Conservation (phyloP, 2,329 filamentous ascomycete species). For the Davidsoniella australis region DNA sequence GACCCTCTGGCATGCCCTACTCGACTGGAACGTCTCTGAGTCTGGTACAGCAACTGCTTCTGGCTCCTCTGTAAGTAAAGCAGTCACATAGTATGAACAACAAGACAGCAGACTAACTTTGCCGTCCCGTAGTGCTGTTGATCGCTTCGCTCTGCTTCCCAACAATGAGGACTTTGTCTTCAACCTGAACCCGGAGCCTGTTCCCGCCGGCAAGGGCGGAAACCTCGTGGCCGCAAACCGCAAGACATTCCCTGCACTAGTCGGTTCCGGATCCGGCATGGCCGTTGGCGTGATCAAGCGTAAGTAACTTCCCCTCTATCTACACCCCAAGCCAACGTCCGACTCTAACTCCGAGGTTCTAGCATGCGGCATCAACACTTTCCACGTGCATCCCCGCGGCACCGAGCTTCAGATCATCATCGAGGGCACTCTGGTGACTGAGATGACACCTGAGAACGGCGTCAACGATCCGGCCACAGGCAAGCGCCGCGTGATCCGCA, state of each 20-base stretch:
- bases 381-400: constrained; percentile 37
- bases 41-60: constrained; percentile 17
- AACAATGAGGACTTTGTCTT: constrained; percentile 27
- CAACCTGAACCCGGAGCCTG: constrained; percentile 28
- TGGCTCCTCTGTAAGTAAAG: constrained; percentile 12
- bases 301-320: constrained; percentile 15
- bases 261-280: constrained; percentile 32
- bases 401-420: constrained; percentile 36
- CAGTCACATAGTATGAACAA: not conserved
- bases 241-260: constrained; percentile 38
- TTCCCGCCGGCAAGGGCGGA: constrained; percentile 26
- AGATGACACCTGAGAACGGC: constrained; percentile 36
- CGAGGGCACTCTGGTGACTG: constrained; percentile 29
- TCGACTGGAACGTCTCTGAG: constrained; percentile 13
- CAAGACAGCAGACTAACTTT: not conserved
- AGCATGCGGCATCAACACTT: constrained; percentile 39
- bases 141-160: constrained; percentile 24
- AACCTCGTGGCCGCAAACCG: constrained; percentile 33
- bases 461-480: constrained; percentile 21
- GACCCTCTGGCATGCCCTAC: not conserved
- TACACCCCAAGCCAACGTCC: not conserved
- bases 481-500: constrained; percentile 26
- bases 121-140: constrained; percentile 18
- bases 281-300: constrained; percentile 32
- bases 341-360: not conserved